Evolutionary conservation across 2,329 filamentous ascomycete species (phyloP).

Genomic region (Lasiodiplodia sp.): DNA sequence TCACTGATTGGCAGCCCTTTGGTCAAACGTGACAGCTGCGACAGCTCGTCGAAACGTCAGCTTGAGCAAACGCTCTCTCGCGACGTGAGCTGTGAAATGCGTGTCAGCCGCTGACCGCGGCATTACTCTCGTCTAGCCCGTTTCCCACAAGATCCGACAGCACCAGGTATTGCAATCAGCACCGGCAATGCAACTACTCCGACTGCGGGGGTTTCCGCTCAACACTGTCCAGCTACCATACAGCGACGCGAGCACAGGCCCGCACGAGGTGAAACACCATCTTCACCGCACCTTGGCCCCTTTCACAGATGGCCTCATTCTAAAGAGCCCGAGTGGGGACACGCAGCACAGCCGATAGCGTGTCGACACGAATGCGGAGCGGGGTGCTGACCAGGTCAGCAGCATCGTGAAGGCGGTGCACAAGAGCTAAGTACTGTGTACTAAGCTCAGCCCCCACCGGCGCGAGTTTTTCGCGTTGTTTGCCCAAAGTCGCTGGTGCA

Average conservation of each 20-base stretch:
- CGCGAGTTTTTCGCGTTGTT: neutral
- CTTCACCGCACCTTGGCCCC: constrained; percentile 22
- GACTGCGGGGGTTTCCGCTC: neutral
- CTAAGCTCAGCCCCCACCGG: constrained; percentile 1
- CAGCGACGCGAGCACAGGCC: neutral
- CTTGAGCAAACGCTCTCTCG: neutral
- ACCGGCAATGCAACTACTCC: neutral
- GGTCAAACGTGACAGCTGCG: neutral
- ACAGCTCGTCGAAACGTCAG: neutral
- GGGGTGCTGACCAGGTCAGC: neutral
- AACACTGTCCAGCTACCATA: neutral
- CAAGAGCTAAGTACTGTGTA: neutral
- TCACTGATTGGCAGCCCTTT: neutral
- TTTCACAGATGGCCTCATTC: constrained; percentile 15
- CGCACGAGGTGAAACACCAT: constrained; percentile 16
- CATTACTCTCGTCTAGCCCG: neutral
- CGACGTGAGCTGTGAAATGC: neutral
- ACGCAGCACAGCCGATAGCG: constrained; percentile 4
- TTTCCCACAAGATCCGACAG: neutral
- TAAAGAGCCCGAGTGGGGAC: constrained; percentile 10
- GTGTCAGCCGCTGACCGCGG: neutral
- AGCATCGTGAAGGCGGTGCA: constrained; percentile 1
- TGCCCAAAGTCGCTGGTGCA: neutral
- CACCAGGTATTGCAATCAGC: neutral
- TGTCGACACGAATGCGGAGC: constrained; percentile 9